Conservation (phyloP, 495 filamentous ascomycete genomes). For the Parathielavia hyrcaniae region DNA sequence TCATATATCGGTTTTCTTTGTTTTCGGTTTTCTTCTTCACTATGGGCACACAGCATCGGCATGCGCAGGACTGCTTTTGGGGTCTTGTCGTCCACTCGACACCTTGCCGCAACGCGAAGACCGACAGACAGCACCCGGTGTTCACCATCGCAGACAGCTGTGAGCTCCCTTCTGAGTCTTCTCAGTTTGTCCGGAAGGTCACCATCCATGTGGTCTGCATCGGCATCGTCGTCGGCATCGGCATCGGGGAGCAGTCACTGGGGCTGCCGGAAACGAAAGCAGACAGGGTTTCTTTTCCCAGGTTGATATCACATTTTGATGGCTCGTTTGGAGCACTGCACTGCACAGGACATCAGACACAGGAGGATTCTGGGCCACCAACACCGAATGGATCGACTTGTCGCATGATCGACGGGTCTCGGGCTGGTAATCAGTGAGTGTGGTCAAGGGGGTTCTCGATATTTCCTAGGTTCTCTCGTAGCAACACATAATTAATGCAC, state of each 20-base stretch:
- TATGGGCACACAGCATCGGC: neutral
- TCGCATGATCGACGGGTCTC: neutral
- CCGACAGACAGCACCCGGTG: neutral
- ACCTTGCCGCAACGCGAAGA: neutral
- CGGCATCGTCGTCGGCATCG: too few species aligned
- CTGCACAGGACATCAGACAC: neutral
- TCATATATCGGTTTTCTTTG: neutral
- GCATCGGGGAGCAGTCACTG: neutral
- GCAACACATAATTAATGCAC: neutral
- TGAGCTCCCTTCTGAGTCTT: neutral
- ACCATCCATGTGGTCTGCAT: neutral
- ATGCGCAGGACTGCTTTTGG: neutral
- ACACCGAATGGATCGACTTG: neutral
- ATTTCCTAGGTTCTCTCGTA: neutral
- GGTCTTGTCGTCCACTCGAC: constrained; percentile 6
- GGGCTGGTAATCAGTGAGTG: neutral
- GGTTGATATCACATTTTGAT: neutral
- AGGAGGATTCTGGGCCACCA: neutral
- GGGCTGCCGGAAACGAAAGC: neutral
- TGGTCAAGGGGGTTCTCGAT: neutral
- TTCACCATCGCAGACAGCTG: constrained; percentile 2
- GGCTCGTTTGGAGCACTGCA: neutral
- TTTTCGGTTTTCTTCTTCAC: too few species aligned
- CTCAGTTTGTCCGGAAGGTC: constrained; percentile 2
- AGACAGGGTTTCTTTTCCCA: neutral